Evolutionary conservation across 228 moss, liverwort and hornwort genomes (phyloP), one percentile per base, ranked within the genome.

Genomic region (Sphagnum fallax): DNA sequence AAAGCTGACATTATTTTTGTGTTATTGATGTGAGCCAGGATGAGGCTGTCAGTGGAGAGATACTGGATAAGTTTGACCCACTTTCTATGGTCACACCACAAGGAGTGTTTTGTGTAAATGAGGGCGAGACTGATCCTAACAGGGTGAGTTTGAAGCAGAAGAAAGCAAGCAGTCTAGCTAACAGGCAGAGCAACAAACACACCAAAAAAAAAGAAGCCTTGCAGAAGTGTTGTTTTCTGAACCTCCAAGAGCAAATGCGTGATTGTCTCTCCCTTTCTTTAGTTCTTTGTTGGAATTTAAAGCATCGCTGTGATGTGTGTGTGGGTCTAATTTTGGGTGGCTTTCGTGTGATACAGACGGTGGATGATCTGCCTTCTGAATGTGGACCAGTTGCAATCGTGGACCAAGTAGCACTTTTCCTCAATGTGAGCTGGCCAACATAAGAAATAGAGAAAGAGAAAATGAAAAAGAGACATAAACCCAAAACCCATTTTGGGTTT

Each of bases 11-110:
- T 11, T 60, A 10, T 60, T n/a, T 10, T 60, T 11, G n/a, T n/a
- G 32, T 32, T 32, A 32, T 32, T 32, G 32, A 32, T 32, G 32
- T 32, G 32, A 1, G 48, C 65, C 62, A 91, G 94, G 77, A 76
- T 91, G 81, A 89, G 89, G 74, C 60, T 64, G 12, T 74, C 89
- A 63, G 74, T 86, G 71, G 91, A 89, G 59, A 77, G 79, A 70
- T 80, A 86, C 65, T 94, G 79, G 81, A 89, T 71, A 76, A 81
- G 47, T 89, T 82, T 76, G 89, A 94, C 79, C 87, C 89, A 15
- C 8, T 80, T 6, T 76, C 78, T 70, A 81, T 77, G 70, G 90
- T 86, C 50, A 78, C 78, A 60, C 89, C 94, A 16, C 80, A 83
- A 86, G 90, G 88, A 51, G 81, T 91, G 65, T 91, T 87, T 55